These are phyloP conservation scores for Mycena crocata DNA, from an alignment of 768 basidiomycete genomes.

Conservation along the genomic window DNA sequence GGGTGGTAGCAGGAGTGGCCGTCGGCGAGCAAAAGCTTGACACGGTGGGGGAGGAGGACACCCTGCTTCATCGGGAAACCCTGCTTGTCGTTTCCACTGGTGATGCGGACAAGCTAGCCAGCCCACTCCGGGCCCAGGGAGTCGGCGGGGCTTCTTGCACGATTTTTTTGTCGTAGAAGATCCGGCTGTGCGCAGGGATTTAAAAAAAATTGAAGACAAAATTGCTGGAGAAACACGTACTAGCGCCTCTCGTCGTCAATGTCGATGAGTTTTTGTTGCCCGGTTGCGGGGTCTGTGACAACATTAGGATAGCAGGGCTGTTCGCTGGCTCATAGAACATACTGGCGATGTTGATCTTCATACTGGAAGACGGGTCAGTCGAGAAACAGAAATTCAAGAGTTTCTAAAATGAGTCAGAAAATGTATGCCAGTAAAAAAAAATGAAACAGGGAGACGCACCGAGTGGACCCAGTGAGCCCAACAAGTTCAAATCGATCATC, in stretches of 20 bases:
- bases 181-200: conserved; percentile 80
- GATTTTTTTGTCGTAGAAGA: conserved; percentile 98
- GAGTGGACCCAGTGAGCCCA: no score
- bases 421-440: no score
- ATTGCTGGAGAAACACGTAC: conserved; percentile 62
- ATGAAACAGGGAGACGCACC: no score
- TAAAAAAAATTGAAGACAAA: no score
- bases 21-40: conserved; percentile 91
- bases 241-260: conserved; percentile 91
- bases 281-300: conserved; percentile 89
- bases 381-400: background rate
- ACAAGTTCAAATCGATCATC: no score
- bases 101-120: conserved; percentile 96
- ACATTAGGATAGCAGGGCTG: conserved; percentile 21
- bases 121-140: conserved; percentile 95
- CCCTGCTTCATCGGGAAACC: conserved; percentile 99
- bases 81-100: conserved; percentile 98
- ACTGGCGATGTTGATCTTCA: conserved; percentile 99
- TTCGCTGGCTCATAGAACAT: conserved; percentile 48
- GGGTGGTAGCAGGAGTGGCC: conserved; percentile 98
- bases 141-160: conserved; percentile 91
- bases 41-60: conserved; percentile 94
- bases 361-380: conserved; percentile 54
- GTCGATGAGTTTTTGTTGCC: conserved; percentile 96
- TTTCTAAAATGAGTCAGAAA: no score